Evolutionary conservation across 257 asterid genomes (phyloP), one percentile per base, ranked within the genome.

Genomic region (Solanum chmielewskii): DNA sequence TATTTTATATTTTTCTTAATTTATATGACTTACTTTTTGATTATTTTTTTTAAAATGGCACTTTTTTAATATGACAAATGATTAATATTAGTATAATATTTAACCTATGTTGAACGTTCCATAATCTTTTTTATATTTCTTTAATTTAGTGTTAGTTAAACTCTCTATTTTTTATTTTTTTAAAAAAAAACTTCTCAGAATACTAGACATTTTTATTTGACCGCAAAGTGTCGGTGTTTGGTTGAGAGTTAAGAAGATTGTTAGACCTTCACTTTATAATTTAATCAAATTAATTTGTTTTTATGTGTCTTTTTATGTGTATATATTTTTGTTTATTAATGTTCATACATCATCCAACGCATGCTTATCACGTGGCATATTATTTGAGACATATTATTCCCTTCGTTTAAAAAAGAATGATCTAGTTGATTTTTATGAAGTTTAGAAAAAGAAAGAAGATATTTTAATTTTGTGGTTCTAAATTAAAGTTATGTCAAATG

Each of bases 171-270:
- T 5, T 23, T 39, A 39, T 37, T 47, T 27, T 23, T 7, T 39
- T 7, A 0, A 7, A 2, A 7, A 7, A 7, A 2, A 7, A 18
- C 11, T 56, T 56, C 82, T 52, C 37, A 56, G 31, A 35, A 56
- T 18, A 77, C 23, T 42, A 41, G 83, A 80, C 77, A 35, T 41
- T 6, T 23, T 33, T 18, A 78, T 33, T 39, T 35, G 12, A 41
- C 27, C 18, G 8, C 25, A 68, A 82, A 62, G 45, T 73, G 91
- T 89, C 89, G 88, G 87, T 88, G 91, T 23, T 29, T 5, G 77
- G 47, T 59, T 56, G 21, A 80, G 8, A 14, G 42, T 3, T 12
- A 6, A 69, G 83, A 89, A 29, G 66, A 33, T 85, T 82, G n/a
- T 77, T 20, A 37, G 18, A 35, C 3, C 39, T 44, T 42, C 41